A percentile compares a stretch with the other conserved stretches of the same genome.
These are phyloP conservation scores for Cryphonectria naterciae DNA, from an alignment of 2,329 filamentous ascomycete genomes.

Conservation along the genomic window DNA sequence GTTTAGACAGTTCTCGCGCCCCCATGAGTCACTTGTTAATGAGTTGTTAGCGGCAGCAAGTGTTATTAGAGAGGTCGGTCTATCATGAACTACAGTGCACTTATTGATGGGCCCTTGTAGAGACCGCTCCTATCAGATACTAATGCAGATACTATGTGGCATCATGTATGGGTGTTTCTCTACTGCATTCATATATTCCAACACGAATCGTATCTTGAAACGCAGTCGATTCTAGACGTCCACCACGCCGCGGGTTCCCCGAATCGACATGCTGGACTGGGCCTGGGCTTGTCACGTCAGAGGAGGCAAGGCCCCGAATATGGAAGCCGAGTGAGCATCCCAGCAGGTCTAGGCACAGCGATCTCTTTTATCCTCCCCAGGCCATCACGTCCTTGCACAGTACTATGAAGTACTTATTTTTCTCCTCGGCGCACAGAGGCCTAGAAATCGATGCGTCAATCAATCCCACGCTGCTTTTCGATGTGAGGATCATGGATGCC, in stretches of 20 bases:
- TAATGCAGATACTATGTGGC: not conserved
- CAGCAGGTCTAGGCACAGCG: conserved; percentile 1
- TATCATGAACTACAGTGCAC: not conserved
- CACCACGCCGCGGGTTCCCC: conserved; percentile 33
- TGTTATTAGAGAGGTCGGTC: not conserved
- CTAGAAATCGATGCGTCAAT: no score
- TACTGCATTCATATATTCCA: not conserved
- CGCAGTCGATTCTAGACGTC: conserved; percentile 20
- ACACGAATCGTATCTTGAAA: not conserved
- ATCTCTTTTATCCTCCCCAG: not conserved
- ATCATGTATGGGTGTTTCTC: not conserved
- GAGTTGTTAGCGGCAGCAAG: not conserved
- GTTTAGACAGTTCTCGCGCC: not conserved
- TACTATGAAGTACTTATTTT: not conserved
- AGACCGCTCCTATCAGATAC: not conserved
- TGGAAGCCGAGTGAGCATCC: conserved; percentile 12
- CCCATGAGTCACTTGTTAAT: not conserved
- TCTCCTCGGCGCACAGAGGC: no score
- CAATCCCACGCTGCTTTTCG: no score
- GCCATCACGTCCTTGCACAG: not conserved
- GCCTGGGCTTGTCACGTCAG: conserved; percentile 4
- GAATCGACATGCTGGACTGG: conserved; percentile 17
- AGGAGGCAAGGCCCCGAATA: not conserved
- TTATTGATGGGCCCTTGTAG: not conserved
- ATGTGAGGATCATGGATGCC: not conserved